Evolutionary conservation across 2,329 filamentous ascomycete genomes (phyloP), one percentile per base, ranked within the genome.

Genomic region (Colletotrichum horii): DNA sequence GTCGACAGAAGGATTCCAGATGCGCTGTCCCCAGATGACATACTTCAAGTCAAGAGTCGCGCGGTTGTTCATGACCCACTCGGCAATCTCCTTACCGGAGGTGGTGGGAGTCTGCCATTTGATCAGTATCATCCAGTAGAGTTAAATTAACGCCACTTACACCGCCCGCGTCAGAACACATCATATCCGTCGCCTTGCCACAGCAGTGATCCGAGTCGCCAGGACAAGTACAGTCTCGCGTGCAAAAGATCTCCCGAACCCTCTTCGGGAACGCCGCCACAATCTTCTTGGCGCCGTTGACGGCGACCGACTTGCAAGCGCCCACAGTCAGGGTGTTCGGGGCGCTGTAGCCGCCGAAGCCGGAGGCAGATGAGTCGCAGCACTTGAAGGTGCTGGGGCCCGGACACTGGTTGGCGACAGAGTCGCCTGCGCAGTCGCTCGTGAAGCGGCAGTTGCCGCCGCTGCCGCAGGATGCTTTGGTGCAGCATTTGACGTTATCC

Each of bases 21-120:
- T 89, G 75, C 82, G 84, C 80, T 89, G 87, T 22, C 87, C 87
- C 87, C 87, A 89, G 77, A 88, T 89, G 64, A 89, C 83, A 75
- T 89, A 89, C 79, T 87, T 88, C 78, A 89, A 79, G 72, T 85
- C 84, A 9, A 88, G 82, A 7, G 80, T 43, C 30, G 60, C 78
- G 16, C 83, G 82, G 76, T 89, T 86, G 36, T 84, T 83, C 87
- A 88, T 88, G 28, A 86, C 82, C 86, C 87, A 89, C 78, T 89
- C 86, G 3, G 87, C 88, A 38, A 89, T 87, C 38, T 85, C 81
- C 26, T 82, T 81, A 11, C 87, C 87, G 2, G 83, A 84, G 24
- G 83, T 77, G 9, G 84, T 84, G 65, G 82, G 81, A 4, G 78
- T 74, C 85, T 87, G 69, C 4, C 19, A 5, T 4, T 8, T 8